Percentiles rank a stretch among this genome's conserved stretches.
Evolutionary conservation across 345 rosid genomes (phyloP).

Genomic region (Toxicodendron radicans): DNA sequence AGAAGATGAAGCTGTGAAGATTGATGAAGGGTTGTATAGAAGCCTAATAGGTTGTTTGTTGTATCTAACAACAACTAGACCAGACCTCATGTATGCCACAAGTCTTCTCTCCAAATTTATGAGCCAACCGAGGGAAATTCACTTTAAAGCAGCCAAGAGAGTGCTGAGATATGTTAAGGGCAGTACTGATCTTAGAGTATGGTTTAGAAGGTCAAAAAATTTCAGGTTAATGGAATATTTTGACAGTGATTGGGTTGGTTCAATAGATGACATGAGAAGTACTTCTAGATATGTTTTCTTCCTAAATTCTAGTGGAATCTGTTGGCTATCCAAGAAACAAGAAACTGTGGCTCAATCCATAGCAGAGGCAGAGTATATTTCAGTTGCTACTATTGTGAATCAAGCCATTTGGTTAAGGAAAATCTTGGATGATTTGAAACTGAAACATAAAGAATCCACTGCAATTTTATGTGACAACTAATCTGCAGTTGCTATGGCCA

Average conservation of each 20-base stretch:
- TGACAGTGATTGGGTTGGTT: not conserved
- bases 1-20: not conserved
- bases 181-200: not conserved
- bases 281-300: not conserved
- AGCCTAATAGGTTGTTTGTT: not conserved
- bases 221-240: not conserved
- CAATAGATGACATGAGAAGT: not conserved
- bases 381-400: not conserved
- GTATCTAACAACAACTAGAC: not conserved
- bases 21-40: not conserved
- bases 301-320: not conserved
- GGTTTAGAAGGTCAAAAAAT: not conserved
- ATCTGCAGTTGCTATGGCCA: not conserved
- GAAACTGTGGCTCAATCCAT: not conserved
- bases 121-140: not conserved
- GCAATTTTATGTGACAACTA: not conserved
- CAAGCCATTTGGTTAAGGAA: not conserved
- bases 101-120: not conserved
- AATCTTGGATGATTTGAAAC: not conserved
- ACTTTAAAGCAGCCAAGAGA: not conserved
- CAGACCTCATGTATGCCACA: not conserved
- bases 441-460: no score
- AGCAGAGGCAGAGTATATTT: conserved; percentile 3
- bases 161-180: not conserved
- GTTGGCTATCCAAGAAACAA: not conserved